Conservation (phyloP, 768 basidiomycete genomes). For the Pisolithus marmoratus region DNA sequence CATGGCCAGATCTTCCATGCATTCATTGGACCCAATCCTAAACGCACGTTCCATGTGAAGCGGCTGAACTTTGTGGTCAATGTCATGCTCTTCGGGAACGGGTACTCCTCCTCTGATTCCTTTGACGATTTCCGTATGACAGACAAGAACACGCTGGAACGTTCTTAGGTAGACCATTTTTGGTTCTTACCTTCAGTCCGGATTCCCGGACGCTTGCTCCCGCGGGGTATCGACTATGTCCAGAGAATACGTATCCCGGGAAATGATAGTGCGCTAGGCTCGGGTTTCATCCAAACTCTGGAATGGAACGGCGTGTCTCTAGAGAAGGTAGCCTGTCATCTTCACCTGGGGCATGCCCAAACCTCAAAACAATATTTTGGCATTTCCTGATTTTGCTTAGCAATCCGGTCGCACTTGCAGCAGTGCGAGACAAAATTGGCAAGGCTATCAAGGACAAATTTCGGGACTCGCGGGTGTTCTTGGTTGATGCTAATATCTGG, state of each 20-base stretch:
- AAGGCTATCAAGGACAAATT: conserved; percentile 8
- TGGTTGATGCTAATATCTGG: conserved; percentile 10
- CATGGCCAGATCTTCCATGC: conserved; percentile 7
- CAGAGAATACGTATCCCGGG: conserved; percentile 2
- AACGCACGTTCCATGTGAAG: conserved; percentile 6
- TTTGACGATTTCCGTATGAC: conserved; percentile 18
- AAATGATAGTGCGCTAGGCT: conserved; percentile 5
- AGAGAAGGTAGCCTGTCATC: conserved; percentile 16
- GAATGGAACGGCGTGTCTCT: conserved; percentile 12
- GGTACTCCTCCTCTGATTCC: conserved; percentile 14
- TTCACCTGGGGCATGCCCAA: conserved; percentile 23
- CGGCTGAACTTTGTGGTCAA: conserved; percentile 17
- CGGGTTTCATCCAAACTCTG: conserved; percentile 14
- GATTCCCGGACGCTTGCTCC: conserved; percentile 11
- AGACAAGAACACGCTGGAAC: conserved; percentile 15
- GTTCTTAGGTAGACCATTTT: conserved; percentile 9
- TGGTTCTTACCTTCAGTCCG: conserved; percentile 11
- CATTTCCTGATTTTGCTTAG: conserved; percentile 31
- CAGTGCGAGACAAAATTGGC: conserved; percentile 44
- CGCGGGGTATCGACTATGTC: conserved; percentile 7
- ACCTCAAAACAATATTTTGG: conserved; percentile 16
- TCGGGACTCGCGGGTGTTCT: conserved; percentile 9
- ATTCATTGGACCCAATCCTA: background rate
- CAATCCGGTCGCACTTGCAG: conserved; percentile 37
- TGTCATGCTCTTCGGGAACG: conserved; percentile 11